phyloP scores from a whole-genome alignment of 2,329 filamentous ascomycete species.

The Cryoendolithus antarcticus region DNA sequence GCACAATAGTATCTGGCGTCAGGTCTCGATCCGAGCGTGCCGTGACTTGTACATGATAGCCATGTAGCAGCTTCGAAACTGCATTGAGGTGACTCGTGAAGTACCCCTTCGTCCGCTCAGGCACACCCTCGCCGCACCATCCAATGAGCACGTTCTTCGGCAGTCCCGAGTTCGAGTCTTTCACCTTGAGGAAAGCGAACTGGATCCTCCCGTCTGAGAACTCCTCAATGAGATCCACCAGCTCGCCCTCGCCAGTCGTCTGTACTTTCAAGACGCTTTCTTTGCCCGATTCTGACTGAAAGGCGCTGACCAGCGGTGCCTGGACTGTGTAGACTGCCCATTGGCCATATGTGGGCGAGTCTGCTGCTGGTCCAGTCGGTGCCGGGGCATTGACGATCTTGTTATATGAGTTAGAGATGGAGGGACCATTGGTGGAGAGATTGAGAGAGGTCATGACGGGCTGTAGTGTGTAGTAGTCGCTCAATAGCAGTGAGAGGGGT shows the following conservation, averaged over 20 bases:
- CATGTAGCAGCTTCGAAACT: slow-evolving; percentile 82
- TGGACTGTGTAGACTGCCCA: slow-evolving; percentile 94
- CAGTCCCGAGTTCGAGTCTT: slow-evolving; percentile 78
- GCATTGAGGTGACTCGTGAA: slow-evolving; percentile 89
- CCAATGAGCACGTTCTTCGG: slow-evolving; percentile 89
- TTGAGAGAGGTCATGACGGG: slow-evolving; percentile 54
- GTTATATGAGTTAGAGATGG: slow-evolving; percentile 48
- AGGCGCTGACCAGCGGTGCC: slow-evolving; percentile 82
- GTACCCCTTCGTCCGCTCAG: slow-evolving; percentile 96
- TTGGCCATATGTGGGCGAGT: slow-evolving; percentile 72
- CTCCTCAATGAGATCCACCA: slow-evolving; percentile 81
- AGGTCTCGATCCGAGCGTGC: slow-evolving; percentile 85
- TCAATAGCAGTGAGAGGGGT: no score
- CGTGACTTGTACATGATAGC: slow-evolving; percentile 95
- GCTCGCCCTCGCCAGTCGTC: slow-evolving; percentile 81
- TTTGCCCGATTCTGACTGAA: slow-evolving; percentile 73
- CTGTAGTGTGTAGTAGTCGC: background rate
- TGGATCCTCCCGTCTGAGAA: slow-evolving; percentile 95
- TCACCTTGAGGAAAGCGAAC: slow-evolving; percentile 93
- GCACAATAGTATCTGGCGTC: slow-evolving; percentile 73
- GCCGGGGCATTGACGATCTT: slow-evolving; percentile 50
- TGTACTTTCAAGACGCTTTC: slow-evolving; percentile 95
- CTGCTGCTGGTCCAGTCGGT: slow-evolving; percentile 43
- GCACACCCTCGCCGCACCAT: slow-evolving; percentile 95
- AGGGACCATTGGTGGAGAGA: slow-evolving; percentile 40